These are phyloP conservation scores for Fusarium nanum DNA, from an alignment of 2,329 filamentous ascomycete genomes.

Conservation along the genomic window DNA sequence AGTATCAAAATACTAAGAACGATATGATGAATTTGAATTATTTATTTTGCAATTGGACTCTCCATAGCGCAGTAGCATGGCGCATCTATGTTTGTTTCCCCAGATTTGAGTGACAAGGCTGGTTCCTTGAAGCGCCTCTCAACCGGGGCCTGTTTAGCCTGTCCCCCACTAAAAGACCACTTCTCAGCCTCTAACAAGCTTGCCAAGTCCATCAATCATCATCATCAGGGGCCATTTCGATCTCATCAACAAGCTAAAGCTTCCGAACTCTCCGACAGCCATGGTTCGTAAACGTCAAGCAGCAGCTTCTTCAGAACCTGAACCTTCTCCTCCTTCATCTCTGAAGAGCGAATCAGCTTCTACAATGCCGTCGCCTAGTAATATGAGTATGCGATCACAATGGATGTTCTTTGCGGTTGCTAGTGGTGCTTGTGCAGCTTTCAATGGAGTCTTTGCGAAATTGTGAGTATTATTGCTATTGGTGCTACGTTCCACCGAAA, in stretches of 20 bases:
- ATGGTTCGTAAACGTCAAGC: conserved; percentile 49
- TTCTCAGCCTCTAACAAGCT: conserved; percentile 25
- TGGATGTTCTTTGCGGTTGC: conserved; percentile 78
- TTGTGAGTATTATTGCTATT: conserved; percentile 63
- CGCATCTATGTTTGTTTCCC: conserved; percentile 19
- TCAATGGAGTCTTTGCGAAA: conserved; percentile 87
- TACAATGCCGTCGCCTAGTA: conserved; percentile 19
- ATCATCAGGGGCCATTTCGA: conserved; percentile 25
- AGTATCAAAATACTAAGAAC: conserved; percentile 13
- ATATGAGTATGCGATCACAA: conserved; percentile 54
- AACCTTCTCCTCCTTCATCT: neutral
- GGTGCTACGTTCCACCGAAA: neutral
- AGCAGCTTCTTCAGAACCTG: conserved; percentile 18
- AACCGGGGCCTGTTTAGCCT: neutral
- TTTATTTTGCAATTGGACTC: neutral
- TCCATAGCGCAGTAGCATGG: neutral
- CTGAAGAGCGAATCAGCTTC: conserved; percentile 6
- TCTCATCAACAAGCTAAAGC: conserved; percentile 25
- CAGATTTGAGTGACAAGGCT: conserved; percentile 28
- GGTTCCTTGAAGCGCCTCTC: conserved; percentile 11
- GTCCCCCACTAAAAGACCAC: conserved; percentile 37
- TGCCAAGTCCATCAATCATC: conserved; percentile 34
- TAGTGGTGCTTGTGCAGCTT: conserved; percentile 81
- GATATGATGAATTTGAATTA: conserved; percentile 11
- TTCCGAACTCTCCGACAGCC: conserved; percentile 31